Conservation (phyloP, 345 rosid genomes). For the Durio zibethinus region DNA sequence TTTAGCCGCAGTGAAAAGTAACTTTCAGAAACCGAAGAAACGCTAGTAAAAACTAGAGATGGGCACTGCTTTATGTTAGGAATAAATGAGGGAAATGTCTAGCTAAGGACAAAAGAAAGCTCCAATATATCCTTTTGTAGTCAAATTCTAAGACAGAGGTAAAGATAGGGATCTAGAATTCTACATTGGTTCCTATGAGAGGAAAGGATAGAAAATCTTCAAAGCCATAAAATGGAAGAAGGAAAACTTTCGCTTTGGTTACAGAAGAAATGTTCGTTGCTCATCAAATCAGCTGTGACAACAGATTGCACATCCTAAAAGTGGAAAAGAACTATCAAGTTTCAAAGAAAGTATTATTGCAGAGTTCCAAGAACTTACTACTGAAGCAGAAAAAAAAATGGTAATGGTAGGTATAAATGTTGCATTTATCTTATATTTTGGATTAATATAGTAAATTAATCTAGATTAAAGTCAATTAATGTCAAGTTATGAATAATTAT, state of each 20-base stretch:
- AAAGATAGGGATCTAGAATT: too few relatives aligned
- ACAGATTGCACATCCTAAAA: not conserved
- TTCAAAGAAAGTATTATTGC: too few relatives aligned
- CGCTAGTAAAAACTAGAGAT: not conserved
- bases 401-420: too few relatives aligned
- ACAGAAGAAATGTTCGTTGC: not conserved
- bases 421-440: too few relatives aligned
- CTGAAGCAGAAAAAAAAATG: too few relatives aligned
- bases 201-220: not conserved
- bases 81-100: too few relatives aligned
- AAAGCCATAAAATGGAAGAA: not conserved
- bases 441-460: too few relatives aligned
- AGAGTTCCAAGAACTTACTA: too few relatives aligned
- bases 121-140: not conserved
- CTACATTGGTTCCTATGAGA: too few relatives aligned
- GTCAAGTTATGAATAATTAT: too few relatives aligned
- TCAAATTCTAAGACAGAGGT: not conserved
- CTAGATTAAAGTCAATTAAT: too few relatives aligned
- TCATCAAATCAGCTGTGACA: not conserved
- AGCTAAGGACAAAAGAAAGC: too few relatives aligned
- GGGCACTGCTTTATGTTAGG: not conserved
- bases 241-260: not conserved
- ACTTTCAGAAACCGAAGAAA: not conserved
- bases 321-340: not conserved
- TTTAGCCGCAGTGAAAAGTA: not conserved